Conservation (phyloP, 352 stramenopile genomes). For the Thraustotheca clavata region DNA sequence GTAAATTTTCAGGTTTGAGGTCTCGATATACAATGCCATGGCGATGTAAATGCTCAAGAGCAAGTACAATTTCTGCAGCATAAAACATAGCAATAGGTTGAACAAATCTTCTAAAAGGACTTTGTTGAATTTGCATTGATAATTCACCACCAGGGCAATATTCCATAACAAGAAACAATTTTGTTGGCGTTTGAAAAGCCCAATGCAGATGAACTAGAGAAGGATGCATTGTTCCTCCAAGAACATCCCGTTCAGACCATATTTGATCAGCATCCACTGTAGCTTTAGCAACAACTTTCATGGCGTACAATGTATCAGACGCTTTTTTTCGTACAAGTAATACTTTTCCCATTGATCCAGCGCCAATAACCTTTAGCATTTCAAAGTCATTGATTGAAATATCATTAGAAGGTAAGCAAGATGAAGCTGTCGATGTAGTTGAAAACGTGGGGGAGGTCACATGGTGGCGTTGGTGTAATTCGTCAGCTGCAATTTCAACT, state of each 20-base stretch:
- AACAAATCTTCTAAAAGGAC: conserved; percentile 28
- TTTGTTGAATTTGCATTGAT: conserved; percentile 32
- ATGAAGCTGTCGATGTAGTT: background rate
- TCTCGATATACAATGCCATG: conserved; percentile 79
- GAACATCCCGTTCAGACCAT: conserved; percentile 62
- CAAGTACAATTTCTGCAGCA: conserved; percentile 55
- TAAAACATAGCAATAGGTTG: conserved; percentile 62
- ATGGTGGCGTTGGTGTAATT: background rate
- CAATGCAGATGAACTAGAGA: conserved; percentile 66
- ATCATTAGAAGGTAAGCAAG: conserved; percentile 4
- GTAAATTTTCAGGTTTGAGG: conserved; percentile 71
- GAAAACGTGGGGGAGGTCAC: conserved; percentile 12
- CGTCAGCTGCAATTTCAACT: conserved; percentile 2
- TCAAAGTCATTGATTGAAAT: conserved; percentile 66
- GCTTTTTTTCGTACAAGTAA: conserved; percentile 53
- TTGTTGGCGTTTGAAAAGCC: conserved; percentile 58
- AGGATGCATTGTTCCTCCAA: conserved; percentile 60
- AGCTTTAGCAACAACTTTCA: conserved; percentile 67
- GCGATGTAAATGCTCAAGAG: conserved; percentile 72
- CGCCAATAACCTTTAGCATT: conserved; percentile 81
- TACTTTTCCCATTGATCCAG: conserved; percentile 81
- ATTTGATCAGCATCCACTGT: conserved; percentile 43
- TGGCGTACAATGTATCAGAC: conserved; percentile 56
- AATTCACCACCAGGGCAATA: conserved; percentile 71
- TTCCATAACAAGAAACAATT: conserved; percentile 73